These are phyloP conservation scores for Guadua angustifolia DNA, from an alignment of 176 grass and related monocot species.

Conservation along the genomic window DNA sequence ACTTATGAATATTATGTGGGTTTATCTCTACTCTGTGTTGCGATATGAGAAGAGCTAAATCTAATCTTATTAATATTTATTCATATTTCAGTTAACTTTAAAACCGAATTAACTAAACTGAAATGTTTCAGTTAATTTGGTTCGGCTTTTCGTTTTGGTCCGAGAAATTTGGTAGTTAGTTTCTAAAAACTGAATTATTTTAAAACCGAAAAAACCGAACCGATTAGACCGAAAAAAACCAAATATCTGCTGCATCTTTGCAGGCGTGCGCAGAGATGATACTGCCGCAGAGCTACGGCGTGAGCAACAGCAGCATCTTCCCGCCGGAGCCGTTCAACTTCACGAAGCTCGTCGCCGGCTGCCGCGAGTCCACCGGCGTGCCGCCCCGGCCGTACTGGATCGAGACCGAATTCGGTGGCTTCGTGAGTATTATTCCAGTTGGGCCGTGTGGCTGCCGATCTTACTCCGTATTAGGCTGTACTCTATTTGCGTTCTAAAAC, in stretches of 20 bases:
- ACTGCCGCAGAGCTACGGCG: background rate
- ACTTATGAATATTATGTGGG: too few species aligned
- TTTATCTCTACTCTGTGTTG: too few species aligned
- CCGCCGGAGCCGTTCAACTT: background rate
- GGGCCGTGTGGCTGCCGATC: background rate
- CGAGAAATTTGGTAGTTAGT: too few species aligned
- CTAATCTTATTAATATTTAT: too few species aligned
- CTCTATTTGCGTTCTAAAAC: background rate
- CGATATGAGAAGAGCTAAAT: too few species aligned
- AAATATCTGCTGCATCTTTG: background rate
- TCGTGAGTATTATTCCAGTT: slow-evolving; percentile 40
- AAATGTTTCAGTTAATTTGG: too few species aligned
- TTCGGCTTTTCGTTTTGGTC: too few species aligned
- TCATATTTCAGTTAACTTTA: too few species aligned
- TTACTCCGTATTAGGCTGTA: background rate
- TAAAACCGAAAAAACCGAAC: too few species aligned
- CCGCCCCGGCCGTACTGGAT: slow-evolving; percentile 57
- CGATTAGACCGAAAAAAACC: too few species aligned
- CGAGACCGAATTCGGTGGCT: slow-evolving; percentile 58
- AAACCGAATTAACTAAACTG: too few species aligned
- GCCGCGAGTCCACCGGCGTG: slow-evolving; percentile 23
- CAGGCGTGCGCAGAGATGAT: background rate
- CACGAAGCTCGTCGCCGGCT: background rate
- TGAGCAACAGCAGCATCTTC: background rate
- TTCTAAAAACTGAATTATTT: too few species aligned